Evolutionary conservation across 768 basidiomycete genomes (phyloP), one percentile per base, ranked within the genome.

Genomic region (Kwoniella sp.): DNA sequence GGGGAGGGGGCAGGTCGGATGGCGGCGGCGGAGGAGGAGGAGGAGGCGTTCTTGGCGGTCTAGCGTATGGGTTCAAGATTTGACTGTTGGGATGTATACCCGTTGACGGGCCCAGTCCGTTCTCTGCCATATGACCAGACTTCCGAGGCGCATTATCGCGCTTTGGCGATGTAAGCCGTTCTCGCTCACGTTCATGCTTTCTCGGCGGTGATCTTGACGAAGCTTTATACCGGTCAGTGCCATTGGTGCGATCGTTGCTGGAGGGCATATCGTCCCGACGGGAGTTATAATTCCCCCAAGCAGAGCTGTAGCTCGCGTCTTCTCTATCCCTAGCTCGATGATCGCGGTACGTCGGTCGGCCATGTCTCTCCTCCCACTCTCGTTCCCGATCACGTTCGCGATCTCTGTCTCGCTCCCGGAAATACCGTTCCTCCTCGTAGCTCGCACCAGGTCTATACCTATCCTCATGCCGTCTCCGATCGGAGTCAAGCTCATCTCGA

Each of bases 21-120:
- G 46, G 27, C 20, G n/a, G n/a, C n/a, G 38, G 33, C 5, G 57
- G 44, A 40, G 50, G 60, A 3, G 54, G 46, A 28, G 46, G 51
- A 12, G 62, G 50, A 0, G 49, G 19, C n/a, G 46, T 9, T 15
- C 23, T 32, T 19, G 41, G 50, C 8, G 31, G 42, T n/a, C n/a
- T n/a, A n/a, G n/a, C n/a, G n/a, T n/a, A n/a, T n/a, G n/a, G n/a
- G n/a, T n/a, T n/a, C n/a, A n/a, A n/a, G n/a, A n/a, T n/a, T n/a
- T n/a, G n/a, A n/a, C n/a, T n/a, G n/a, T n/a, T n/a, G n/a, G n/a
- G n/a, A n/a, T n/a, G n/a, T n/a, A n/a, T n/a, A n/a, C n/a, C n/a
- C n/a, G n/a, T n/a, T n/a, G n/a, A n/a, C n/a, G n/a, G n/a, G n/a
- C n/a, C n/a, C n/a, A n/a, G n/a, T n/a, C n/a, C n/a, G n/a, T n/a